A percentile compares a stretch with the other conserved stretches of the same genome.
These are phyloP conservation scores for Coemansia sp. DNA, from an alignment of 192 early-diverging fungal species.

Conservation along the genomic window DNA sequence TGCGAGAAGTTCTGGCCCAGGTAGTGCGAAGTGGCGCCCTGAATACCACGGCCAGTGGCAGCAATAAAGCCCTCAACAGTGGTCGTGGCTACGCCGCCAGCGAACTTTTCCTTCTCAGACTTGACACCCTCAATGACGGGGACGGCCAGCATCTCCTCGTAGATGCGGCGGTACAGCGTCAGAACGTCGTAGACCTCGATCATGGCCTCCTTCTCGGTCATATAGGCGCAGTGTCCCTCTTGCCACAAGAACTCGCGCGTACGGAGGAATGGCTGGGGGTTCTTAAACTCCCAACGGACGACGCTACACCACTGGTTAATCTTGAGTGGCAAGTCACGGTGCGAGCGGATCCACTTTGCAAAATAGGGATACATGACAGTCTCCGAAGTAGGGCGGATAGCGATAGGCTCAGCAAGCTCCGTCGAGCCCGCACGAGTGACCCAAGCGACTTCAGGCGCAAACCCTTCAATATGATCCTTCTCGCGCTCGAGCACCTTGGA, in stretches of 20 bases:
- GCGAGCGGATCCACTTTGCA: conserved; percentile 95
- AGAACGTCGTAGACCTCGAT: conserved; percentile 88
- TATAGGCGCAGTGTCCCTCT: conserved; percentile 98
- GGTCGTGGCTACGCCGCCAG: conserved; percentile 96
- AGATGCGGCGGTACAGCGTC: conserved; percentile 94
- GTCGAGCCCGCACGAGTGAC: conserved; percentile 94
- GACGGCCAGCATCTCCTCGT: conserved; percentile 95
- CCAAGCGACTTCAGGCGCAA: conserved; percentile 99
- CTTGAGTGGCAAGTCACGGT: conserved; percentile 95
- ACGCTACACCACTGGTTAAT: conserved; percentile 99
- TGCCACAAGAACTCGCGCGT: conserved; percentile 99
- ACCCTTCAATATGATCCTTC: conserved; percentile 99
- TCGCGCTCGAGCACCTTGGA: conserved; percentile 85
- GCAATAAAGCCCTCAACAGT: conserved; percentile 98
- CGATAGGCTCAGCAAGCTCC: conserved; percentile 96
- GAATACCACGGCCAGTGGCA: conserved; percentile 95
- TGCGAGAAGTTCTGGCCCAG: conserved; percentile 98
- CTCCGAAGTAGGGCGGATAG: conserved; percentile 98
- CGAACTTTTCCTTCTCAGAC: conserved; percentile 99
- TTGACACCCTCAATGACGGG: conserved; percentile 97
- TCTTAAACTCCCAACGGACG: conserved; percentile 99
- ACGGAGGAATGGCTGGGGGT: conserved; percentile 98
- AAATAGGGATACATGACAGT: conserved; percentile 99
- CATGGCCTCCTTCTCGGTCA: conserved; percentile 87
- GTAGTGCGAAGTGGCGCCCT: conserved; percentile 98